phyloP scores from a whole-genome alignment of 1,139 yeast species.

The Sugiyamaella novakii region DNA sequence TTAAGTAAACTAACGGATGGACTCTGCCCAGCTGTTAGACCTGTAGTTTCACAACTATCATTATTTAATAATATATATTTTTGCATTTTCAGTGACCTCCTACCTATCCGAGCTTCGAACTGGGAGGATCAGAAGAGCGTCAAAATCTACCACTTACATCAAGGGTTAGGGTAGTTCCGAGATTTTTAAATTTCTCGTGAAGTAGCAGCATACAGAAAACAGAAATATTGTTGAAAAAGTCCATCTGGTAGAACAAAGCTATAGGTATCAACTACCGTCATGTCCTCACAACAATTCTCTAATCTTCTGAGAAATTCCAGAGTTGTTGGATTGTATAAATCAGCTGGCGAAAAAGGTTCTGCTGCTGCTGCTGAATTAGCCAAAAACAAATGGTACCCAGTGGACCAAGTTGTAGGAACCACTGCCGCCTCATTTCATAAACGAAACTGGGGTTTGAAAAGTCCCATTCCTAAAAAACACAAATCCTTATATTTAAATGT shows the following conservation, averaged over 20 bases:
- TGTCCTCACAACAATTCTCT: conserved; percentile 21
- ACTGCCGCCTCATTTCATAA: conserved; percentile 56
- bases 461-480: conserved; percentile 55
- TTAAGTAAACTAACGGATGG: conserved; percentile 33
- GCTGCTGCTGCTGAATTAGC: conserved; percentile 30
- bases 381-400: conserved; percentile 43
- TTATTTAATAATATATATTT: conserved; percentile 14
- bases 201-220: neutral
- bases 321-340: conserved; percentile 27
- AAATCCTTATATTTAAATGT: conserved; percentile 53
- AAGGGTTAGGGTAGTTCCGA: conserved; percentile 9
- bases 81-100: neutral
- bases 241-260: no score
- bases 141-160: no score
- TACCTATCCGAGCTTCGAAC: no score
- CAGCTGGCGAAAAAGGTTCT: conserved; percentile 14
- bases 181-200: conserved; percentile 6
- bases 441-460: conserved; percentile 67
- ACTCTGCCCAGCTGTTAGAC: neutral
- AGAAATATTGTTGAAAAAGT: no score
- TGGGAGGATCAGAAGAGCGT: no score
- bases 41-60: no score
- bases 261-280: no score
- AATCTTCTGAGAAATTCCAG: conserved; percentile 39
- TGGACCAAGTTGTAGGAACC: conserved; percentile 61